phyloP scores from a whole-genome alignment of 164 flowering plant species.

The Tetrastigma voinierianum region DNA sequence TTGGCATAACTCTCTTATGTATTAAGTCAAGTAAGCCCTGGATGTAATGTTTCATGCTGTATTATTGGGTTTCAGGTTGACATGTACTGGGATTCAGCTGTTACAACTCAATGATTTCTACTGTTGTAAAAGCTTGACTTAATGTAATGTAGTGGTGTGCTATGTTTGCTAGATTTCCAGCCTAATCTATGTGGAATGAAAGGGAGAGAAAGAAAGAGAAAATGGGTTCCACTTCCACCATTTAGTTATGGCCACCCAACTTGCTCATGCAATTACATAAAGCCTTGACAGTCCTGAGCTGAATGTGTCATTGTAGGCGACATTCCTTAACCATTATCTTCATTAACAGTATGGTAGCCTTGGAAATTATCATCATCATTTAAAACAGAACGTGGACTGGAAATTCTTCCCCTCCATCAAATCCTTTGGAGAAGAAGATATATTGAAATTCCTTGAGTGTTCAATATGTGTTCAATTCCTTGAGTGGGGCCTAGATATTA shows the following conservation, averaged over 20 bases:
- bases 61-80: not conserved
- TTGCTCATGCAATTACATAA: slow-evolving; percentile 6
- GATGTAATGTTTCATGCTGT: not conserved
- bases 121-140: not conserved
- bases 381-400: not conserved
- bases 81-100: not conserved
- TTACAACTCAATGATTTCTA: not conserved
- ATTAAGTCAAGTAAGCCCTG: not conserved
- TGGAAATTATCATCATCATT: too few species aligned
- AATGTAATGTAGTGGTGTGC: not conserved
- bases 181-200: slow-evolving; percentile 17
- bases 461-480: not conserved
- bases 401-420: not conserved
- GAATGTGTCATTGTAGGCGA: slow-evolving; percentile 16
- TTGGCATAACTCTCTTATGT: not conserved
- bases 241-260: slow-evolving; percentile 11
- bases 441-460: not conserved
- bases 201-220: slow-evolving; percentile 12
- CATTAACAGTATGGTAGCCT: not conserved
- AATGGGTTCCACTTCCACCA: slow-evolving; percentile 29
- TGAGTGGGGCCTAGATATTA: too few species aligned
- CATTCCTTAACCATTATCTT: slow-evolving; percentile 25
- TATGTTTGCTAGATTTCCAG: slow-evolving; percentile 15
- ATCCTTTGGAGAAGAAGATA: not conserved
- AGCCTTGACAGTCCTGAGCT: slow-evolving; percentile 8